Conservation (phyloP, 2,329 filamentous ascomycete genomes). For the Botrytis cinerea region DNA sequence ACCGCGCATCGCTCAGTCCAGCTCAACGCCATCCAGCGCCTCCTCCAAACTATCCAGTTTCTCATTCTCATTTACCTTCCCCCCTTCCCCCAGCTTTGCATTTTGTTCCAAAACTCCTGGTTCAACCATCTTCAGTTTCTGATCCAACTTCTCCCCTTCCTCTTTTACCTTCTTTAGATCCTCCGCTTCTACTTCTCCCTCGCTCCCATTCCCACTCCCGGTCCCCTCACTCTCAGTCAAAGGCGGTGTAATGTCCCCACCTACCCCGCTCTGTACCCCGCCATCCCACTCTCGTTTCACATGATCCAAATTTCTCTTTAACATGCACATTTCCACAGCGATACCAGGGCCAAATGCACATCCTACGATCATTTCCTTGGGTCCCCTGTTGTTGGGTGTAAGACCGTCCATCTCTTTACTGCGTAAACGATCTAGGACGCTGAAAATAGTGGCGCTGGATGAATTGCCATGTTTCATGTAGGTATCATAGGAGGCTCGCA, state of each 20-base stretch:
- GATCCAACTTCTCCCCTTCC: conserved; percentile 28
- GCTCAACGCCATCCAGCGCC: conserved; percentile 39
- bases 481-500: conserved; percentile 68
- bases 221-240: conserved; percentile 39
- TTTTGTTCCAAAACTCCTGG: conserved; percentile 31
- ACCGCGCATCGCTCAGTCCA: conserved; percentile 34
- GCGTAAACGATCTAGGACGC: conserved; percentile 63
- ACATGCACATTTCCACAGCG: conserved; percentile 66
- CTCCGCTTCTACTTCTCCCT: conserved; percentile 25
- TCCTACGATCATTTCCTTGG: conserved; percentile 61
- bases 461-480: conserved; percentile 70
- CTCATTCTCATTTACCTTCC: background rate
- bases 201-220: conserved; percentile 37
- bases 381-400: conserved; percentile 51
- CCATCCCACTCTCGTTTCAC: conserved; percentile 32
- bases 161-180: conserved; percentile 31
- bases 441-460: conserved; percentile 68
- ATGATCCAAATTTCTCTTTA: conserved; percentile 48
- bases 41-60: conserved; percentile 34
- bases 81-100: background rate
- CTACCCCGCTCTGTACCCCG: conserved; percentile 6
- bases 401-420: conserved; percentile 60
- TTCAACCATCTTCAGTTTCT: conserved; percentile 30
- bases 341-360: conserved; percentile 73
- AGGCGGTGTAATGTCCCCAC: conserved; percentile 39